Conservation (phyloP, 2,329 filamentous ascomycete species). For the Fusarium sambucinum region DNA sequence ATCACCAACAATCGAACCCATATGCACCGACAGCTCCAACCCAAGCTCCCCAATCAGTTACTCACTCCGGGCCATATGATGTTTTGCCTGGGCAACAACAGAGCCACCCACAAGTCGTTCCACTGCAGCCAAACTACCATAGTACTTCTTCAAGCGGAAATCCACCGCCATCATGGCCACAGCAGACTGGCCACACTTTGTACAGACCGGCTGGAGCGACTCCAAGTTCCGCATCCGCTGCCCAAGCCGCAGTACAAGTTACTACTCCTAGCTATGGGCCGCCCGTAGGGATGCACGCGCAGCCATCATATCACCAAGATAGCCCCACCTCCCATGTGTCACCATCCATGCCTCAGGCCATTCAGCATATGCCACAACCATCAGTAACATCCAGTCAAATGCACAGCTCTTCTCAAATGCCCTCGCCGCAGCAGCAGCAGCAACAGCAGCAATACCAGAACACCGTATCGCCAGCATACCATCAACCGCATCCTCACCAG, state of each 20-base stretch:
- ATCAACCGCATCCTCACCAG: background rate
- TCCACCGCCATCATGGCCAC: conserved; percentile 1
- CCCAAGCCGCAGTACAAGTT: background rate
- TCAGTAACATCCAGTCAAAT: accelerated
- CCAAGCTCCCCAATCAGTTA: background rate
- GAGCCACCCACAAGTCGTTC: background rate
- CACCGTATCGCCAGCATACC: background rate
- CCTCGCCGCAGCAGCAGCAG: background rate
- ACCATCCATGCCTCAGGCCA: background rate
- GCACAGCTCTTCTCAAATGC: background rate
- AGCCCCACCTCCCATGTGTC: background rate
- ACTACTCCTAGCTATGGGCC: background rate
- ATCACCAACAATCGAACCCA: conserved; percentile 5
- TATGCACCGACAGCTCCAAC: background rate
- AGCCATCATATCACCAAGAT: conserved; percentile 1
- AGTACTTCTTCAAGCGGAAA: background rate
- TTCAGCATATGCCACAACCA: background rate
- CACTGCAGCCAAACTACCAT: conserved; percentile 10
- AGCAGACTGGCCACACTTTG: conserved; percentile 5
- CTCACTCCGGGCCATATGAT: background rate
- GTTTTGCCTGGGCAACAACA: background rate
- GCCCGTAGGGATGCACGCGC: background rate
- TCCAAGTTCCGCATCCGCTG: background rate
- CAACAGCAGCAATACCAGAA: conserved; percentile 3
- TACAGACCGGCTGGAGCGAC: background rate